A percentile compares a stretch with the other conserved stretches of the same genome.
Conservation (phyloP, 768 basidiomycete genomes). For the Suillus subalutaceus region DNA sequence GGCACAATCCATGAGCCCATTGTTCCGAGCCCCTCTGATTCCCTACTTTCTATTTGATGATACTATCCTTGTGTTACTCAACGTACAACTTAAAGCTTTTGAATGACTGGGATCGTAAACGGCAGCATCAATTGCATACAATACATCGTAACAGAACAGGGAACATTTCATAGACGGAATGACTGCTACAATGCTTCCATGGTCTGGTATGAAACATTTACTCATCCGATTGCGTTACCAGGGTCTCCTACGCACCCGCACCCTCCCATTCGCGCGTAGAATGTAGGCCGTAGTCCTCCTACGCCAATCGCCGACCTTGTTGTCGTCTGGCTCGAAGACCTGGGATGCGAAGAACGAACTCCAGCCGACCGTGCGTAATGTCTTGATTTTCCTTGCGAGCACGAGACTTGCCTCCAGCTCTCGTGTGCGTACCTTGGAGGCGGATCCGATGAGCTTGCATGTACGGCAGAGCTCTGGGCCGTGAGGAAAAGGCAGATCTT, state of each 20-base stretch:
- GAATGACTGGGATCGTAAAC: neutral
- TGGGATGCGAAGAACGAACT: slow-evolving; percentile 47
- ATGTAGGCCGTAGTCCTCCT: slow-evolving; percentile 45
- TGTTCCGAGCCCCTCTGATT: neutral
- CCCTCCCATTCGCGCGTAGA: slow-evolving; percentile 40
- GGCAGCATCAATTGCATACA: neutral
- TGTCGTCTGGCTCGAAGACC: slow-evolving; percentile 19
- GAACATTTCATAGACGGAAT: neutral
- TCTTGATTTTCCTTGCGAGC: slow-evolving; percentile 47
- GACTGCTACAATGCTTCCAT: neutral
- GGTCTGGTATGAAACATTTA: neutral
- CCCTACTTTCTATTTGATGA: neutral
- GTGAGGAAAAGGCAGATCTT: slow-evolving; percentile 31
- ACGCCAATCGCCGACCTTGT: slow-evolving; percentile 24
- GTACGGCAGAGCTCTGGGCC: slow-evolving; percentile 36
- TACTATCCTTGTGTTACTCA: neutral
- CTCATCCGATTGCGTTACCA: slow-evolving; percentile 30
- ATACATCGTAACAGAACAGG: neutral
- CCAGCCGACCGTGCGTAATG: slow-evolving; percentile 51
- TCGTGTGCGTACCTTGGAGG: slow-evolving; percentile 38
- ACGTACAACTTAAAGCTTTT: neutral
- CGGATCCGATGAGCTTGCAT: slow-evolving; percentile 36
- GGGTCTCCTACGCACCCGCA: slow-evolving; percentile 46
- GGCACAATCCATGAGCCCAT: slow-evolving; percentile 16
- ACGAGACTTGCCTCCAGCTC: slow-evolving; percentile 52